These are phyloP conservation scores for Dalbergia cultrata DNA, from an alignment of 306 rosid genomes.

Conservation along the genomic window DNA sequence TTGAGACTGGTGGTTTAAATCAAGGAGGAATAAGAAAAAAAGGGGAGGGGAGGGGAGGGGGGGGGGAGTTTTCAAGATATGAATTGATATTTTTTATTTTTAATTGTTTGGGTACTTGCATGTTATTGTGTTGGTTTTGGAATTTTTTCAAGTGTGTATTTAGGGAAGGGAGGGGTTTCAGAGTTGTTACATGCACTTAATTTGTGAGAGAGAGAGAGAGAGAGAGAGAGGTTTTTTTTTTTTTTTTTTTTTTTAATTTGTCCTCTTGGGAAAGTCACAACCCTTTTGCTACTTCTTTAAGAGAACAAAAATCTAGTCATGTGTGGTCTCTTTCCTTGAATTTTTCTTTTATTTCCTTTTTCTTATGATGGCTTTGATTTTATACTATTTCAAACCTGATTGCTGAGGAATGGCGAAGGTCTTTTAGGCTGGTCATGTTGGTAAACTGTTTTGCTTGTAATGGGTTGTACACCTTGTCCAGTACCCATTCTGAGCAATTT, in stretches of 20 bases:
- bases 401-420: slow-evolving; percentile 12
- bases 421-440: slow-evolving; percentile 29
- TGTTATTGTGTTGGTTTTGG: background rate
- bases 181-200: background rate
- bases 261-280: background rate
- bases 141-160: background rate
- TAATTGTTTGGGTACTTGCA: background rate
- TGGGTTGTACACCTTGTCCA: slow-evolving; percentile 26
- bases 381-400: background rate
- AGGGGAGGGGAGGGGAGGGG: no score
- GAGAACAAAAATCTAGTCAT: background rate
- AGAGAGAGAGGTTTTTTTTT: no score
- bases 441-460: slow-evolving; percentile 38
- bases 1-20: background rate
- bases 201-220: background rate
- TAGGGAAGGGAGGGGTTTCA: background rate
- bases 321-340: background rate
- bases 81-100: background rate
- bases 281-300: background rate
- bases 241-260: background rate
- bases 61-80: background rate
- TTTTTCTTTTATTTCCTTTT: background rate
- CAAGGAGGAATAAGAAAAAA: background rate
- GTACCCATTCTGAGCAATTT: background rate
- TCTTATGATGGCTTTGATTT: background rate